Evolutionary conservation across 306 rosid genomes (phyloP), one percentile per base, ranked within the genome.

Genomic region (Castanea sativa): DNA sequence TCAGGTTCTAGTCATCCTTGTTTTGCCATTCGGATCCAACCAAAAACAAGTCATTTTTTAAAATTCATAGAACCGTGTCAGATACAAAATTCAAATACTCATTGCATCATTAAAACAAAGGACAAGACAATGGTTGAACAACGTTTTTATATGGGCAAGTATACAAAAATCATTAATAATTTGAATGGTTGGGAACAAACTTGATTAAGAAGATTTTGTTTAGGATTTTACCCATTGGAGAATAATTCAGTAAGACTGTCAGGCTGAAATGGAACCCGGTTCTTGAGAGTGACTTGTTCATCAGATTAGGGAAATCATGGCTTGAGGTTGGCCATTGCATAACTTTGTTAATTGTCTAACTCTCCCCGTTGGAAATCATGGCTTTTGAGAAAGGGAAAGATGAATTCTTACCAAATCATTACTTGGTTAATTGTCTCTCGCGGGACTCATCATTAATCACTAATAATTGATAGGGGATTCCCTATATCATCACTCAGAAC

Each of bases 21-120:
- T 33, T 77, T 56, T 52, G 68, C 71, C 80, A 55, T 30, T 10
- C 29, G 57, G 55, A 70, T 70, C 43, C 30, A 70, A 32, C 33
- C 55, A 21, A 70, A 21, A 20, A 9, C 30, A 20, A 70, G 4
- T 4, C 7, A 8, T 9, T n/a, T 6, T 65, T 15, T 38, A 64
- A n/a, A 43, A 5, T 41, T 69, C 5, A 60, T 60, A 68, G 29
- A 68, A 35, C 29, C 53, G 13, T 30, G 11, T 5, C 16, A 61
- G n/a, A 15, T n/a, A 35, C 13, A 19, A 16, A 15, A 4, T 11
- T 45, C 30, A 38, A 25, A 49, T 12, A 27, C 10, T 13, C 25
- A 12, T 71, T 71, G 58, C 58, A 14, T 15, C 74, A 23, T 15
- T 3, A 49, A 49, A 51, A 25, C 75, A 71, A 27, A 45, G 33